These are phyloP conservation scores for Alopecurus myosuroides DNA, from an alignment of 176 grass and related monocot genomes.

Conservation along the genomic window DNA sequence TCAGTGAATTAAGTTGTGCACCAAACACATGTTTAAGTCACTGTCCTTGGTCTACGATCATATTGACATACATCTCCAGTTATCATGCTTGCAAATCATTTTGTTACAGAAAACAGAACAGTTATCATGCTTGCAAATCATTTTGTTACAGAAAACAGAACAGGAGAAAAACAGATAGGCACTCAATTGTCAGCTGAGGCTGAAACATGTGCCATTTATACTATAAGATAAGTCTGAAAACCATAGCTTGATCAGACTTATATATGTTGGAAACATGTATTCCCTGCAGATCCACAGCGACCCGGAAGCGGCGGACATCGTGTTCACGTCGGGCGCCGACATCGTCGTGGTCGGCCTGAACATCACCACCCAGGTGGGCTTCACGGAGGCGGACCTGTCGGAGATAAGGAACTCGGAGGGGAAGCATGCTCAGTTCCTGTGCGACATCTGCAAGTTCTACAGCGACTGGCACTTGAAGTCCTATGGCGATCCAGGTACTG, in stretches of 20 bases:
- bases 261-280: no score
- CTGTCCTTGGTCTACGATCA: background rate
- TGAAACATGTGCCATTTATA: no score
- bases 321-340: conserved; percentile 84
- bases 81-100: background rate
- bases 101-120: background rate
- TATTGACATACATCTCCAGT: background rate
- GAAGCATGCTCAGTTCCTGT: conserved; percentile 55
- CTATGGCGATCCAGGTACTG: conserved; percentile 41
- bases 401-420: conserved; percentile 61
- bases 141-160: no score
- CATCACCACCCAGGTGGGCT: conserved; percentile 69
- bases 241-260: no score
- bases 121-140: no score
- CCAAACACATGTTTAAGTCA: background rate
- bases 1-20: background rate
- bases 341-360: conserved; percentile 80
- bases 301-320: conserved; percentile 82
- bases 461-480: conserved; percentile 55
- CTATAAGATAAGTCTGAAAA: no score
- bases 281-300: conserved; percentile 60
- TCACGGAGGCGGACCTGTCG: conserved; percentile 54
- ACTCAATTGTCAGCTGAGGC: no score
- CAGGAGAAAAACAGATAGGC: no score
- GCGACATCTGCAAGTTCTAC: conserved; percentile 80